These are phyloP conservation scores for Cercophora scortea DNA, from an alignment of 495 filamentous ascomycete species.

Conservation along the genomic window DNA sequence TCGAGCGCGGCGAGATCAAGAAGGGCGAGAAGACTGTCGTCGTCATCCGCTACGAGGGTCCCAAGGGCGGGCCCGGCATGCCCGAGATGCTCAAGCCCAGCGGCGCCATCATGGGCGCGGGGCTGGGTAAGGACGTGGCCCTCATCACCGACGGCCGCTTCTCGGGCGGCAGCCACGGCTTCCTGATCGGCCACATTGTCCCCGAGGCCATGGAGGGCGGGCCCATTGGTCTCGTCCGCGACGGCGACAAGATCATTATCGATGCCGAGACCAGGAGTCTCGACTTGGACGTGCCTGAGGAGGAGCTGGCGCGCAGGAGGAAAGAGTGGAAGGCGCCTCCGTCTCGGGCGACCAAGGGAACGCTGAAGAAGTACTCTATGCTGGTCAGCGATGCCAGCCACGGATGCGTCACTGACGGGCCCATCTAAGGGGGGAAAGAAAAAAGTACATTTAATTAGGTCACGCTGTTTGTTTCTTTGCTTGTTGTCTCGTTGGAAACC, in stretches of 20 bases:
- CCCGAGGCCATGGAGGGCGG: slow-evolving; percentile 65
- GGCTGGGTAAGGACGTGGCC: slow-evolving; percentile 74
- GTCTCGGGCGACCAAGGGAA: slow-evolving; percentile 62
- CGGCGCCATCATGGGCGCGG: slow-evolving; percentile 78
- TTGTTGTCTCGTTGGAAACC: background rate
- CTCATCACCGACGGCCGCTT: slow-evolving; percentile 74
- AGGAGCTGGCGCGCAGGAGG: slow-evolving; percentile 58
- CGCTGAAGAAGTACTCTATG: slow-evolving; percentile 68
- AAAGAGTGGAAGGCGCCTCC: slow-evolving; percentile 59
- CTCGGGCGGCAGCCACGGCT: slow-evolving; percentile 70
- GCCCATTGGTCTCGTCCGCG: slow-evolving; percentile 57
- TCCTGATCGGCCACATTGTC: slow-evolving; percentile 70
- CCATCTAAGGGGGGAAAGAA: background rate
- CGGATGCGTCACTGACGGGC: slow-evolving; percentile 69
- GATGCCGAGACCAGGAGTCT: slow-evolving; percentile 60
- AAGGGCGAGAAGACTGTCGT: slow-evolving; percentile 98
- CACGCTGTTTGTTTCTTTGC: background rate
- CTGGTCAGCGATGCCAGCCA: slow-evolving; percentile 67
- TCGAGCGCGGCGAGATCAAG: slow-evolving; percentile 77
- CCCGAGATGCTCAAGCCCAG: slow-evolving; percentile 83
- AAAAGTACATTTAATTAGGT: background rate
- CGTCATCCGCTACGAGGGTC: slow-evolving; percentile 91
- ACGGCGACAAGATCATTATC: slow-evolving; percentile 64
- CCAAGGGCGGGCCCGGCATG: slow-evolving; percentile 76
- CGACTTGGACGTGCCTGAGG: slow-evolving; percentile 49